Base-by-base conservation (phyloP, 1,284 basidiomycete species). In the Vanrija sp. region DNA sequence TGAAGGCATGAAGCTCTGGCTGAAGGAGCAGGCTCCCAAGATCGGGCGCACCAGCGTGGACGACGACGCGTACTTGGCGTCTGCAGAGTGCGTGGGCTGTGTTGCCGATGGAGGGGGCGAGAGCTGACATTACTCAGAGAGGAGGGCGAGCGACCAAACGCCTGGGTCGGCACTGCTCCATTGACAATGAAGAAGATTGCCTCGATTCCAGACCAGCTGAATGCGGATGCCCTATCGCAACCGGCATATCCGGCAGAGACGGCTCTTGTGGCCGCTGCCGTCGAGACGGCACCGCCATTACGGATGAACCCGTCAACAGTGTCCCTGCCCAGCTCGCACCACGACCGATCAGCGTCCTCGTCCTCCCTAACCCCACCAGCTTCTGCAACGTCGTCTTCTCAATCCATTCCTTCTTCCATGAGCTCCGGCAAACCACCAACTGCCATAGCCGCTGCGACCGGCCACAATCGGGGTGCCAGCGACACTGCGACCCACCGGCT, bases 1-100 rank as follows among this genome's bases (percentile, higher is more conserved):
- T 49, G 77, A 77, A 38, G 77, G 77, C 53, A 68, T 96, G 58
- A 85, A 88, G 71, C 78, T 73, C 47, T 96, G 89, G 88, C 50
- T 59, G 16, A 41, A 45, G 27, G 54, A 55, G 37, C 50, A 59
- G 42, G 25, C 44, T 2, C 36, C 60, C 14, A 63, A 65, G 3
- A 37, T 14, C 12, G 16, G n/a, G n/a, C 35, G 15, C 25, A 19
- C 37, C 8, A 31, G 24, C 44, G 36, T 63, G 20, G 51, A 59
- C 8, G 64, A 64, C 22, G 63, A 65, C 5, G 44, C 57, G 4
- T 59, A 61, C 45, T 23, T 60, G 1, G 57, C 57, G 3, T 63
- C 64, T 4, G 38, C n/a, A 20, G 66, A 66, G 68, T 69, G 54
- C 61, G 66, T 58, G 18, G 18, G 39, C 20, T 14, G 39, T 22